phyloP scores from a whole-genome alignment of 2,329 filamentous ascomycete species.

The Ophiostoma novo-ulmi region DNA sequence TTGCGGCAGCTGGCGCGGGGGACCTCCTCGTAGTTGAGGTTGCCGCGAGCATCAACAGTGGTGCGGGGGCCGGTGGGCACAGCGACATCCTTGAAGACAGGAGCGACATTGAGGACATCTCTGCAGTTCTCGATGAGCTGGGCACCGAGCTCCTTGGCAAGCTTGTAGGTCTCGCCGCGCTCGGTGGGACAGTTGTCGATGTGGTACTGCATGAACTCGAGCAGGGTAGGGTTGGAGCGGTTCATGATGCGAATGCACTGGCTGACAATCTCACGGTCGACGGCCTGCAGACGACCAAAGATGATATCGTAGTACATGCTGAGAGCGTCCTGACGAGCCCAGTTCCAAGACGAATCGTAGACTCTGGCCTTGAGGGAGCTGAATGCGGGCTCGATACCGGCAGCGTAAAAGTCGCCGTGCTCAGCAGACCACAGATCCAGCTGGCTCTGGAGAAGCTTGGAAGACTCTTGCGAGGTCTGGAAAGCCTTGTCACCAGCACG shows the following conservation, averaged over 20 bases:
- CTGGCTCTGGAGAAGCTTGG: constrained; percentile 84
- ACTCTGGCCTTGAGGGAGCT: constrained; percentile 88
- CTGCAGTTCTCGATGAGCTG: constrained; percentile 97
- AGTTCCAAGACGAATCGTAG: constrained; percentile 99
- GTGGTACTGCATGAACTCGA: constrained; percentile 99
- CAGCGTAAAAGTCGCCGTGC: constrained; percentile 93
- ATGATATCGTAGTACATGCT: constrained; percentile 99
- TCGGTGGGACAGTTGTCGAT: constrained; percentile 98
- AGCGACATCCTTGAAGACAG: constrained; percentile 93
- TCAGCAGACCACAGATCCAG: constrained; percentile 92
- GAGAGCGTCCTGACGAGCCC: constrained; percentile 93
- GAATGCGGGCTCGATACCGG: constrained; percentile 91
- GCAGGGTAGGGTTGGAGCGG: constrained; percentile 86
- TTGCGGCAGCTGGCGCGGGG: constrained; percentile 87
- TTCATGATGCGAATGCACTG: constrained; percentile 99
- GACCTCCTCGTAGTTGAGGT: constrained; percentile 85
- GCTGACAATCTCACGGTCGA: constrained; percentile 97
- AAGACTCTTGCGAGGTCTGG: constrained; percentile 75
- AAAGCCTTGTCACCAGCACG: constrained; percentile 94
- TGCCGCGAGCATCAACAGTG: constrained; percentile 85
- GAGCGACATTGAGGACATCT: constrained; percentile 76
- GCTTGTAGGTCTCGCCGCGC: constrained; percentile 91
- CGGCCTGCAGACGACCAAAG: constrained; percentile 84
- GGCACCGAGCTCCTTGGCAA: constrained; percentile 90
- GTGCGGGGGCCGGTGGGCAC: constrained; percentile 89